phyloP scores from a whole-genome alignment of 495 filamentous ascomycete species.

The Penicillium flavigenum region DNA sequence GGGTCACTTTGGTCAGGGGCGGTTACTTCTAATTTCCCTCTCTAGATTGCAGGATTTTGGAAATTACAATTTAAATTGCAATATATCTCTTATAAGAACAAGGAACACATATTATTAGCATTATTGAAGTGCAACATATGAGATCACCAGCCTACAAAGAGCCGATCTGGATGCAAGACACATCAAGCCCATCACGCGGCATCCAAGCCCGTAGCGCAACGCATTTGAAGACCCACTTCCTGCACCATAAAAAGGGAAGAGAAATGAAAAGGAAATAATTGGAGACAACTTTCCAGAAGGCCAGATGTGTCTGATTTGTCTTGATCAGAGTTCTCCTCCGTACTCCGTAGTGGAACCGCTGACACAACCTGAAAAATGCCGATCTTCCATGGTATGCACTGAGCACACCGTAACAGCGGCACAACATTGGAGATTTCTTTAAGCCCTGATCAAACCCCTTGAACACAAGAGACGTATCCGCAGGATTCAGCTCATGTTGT shows the following conservation, averaged over 20 bases:
- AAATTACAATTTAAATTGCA: background rate
- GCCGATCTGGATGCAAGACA: slow-evolving; percentile 18
- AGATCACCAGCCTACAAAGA: background rate
- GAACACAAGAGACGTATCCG: background rate
- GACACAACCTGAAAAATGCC: slow-evolving; percentile 25
- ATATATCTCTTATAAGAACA: too few species aligned
- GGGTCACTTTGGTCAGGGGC: slow-evolving; percentile 8
- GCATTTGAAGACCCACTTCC: slow-evolving; percentile 29
- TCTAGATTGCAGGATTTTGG: background rate
- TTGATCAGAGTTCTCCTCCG: slow-evolving; percentile 1
- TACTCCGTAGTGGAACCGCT: slow-evolving; percentile 19
- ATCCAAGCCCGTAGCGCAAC: slow-evolving; percentile 23
- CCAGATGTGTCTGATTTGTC: slow-evolving; percentile 12
- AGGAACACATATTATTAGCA: background rate
- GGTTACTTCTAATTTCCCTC: background rate
- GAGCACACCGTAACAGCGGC: slow-evolving; percentile 18
- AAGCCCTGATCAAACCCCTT: background rate
- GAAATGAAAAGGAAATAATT: slow-evolving; percentile 15
- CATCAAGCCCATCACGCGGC: slow-evolving; percentile 20
- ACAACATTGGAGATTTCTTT: background rate
- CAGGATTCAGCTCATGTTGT: background rate
- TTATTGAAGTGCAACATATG: background rate
- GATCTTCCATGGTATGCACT: slow-evolving; percentile 25
- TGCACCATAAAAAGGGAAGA: slow-evolving; percentile 24
- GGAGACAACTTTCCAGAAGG: slow-evolving; percentile 27